A percentile compares a stretch with the other conserved stretches of the same genome.
phyloP scores from a whole-genome alignment of 345 rosid genomes.

The Mangifera indica region DNA sequence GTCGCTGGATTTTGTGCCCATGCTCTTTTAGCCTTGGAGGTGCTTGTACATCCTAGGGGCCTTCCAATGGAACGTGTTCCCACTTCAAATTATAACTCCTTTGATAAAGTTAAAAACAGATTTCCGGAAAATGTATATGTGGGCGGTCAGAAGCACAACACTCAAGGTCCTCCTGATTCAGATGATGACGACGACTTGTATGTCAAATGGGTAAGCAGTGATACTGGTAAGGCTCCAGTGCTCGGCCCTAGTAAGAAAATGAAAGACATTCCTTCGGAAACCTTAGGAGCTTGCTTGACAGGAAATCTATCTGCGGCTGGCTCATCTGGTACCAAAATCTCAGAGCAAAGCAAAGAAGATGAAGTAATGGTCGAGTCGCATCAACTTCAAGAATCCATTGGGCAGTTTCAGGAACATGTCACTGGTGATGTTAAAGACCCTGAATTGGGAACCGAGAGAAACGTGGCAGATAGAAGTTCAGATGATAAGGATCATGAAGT shows the following conservation, averaged over 20 bases:
- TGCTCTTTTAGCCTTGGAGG: slow-evolving; percentile 75
- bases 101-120: slow-evolving; percentile 23
- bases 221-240: slow-evolving; percentile 21
- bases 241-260: slow-evolving; percentile 21
- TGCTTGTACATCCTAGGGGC: slow-evolving; percentile 79
- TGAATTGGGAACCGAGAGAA: slow-evolving; percentile 11
- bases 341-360: slow-evolving; percentile 27
- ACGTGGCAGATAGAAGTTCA: neutral
- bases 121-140: slow-evolving; percentile 26
- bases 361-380: slow-evolving; percentile 29
- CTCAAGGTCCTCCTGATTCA: slow-evolving; percentile 24
- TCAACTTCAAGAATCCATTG: slow-evolving; percentile 27
- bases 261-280: slow-evolving; percentile 13
- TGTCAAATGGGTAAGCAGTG: slow-evolving; percentile 37
- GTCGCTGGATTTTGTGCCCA: slow-evolving; percentile 64
- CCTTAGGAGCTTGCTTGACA: slow-evolving; percentile 5
- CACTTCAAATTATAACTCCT: slow-evolving; percentile 20
- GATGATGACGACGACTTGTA: slow-evolving; percentile 46
- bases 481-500: slow-evolving; percentile 9
- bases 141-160: slow-evolving; percentile 27
- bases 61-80: slow-evolving; percentile 52
- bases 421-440: slow-evolving; percentile 4
- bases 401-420: slow-evolving; percentile 31
- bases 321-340: slow-evolving; percentile 23
- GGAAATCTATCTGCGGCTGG: slow-evolving; percentile 17